Conservation (phyloP, 2,329 filamentous ascomycete species). For the Metarhizium brunneum region DNA sequence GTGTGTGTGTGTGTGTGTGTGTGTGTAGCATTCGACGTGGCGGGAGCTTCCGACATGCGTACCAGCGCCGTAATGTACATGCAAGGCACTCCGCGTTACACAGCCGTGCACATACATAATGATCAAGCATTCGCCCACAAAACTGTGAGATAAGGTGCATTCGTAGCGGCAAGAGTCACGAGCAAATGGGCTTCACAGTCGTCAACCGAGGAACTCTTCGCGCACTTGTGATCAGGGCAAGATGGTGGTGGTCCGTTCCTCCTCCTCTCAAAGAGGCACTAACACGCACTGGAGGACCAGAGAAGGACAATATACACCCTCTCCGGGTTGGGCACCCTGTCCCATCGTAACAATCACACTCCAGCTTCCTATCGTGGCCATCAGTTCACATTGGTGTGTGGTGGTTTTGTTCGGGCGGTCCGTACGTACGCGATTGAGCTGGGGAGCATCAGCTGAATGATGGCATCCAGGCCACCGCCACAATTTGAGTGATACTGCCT, state of each 20-base stretch:
- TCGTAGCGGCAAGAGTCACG: neutral
- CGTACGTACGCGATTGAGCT: neutral
- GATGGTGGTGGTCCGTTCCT: neutral
- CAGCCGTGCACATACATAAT: neutral
- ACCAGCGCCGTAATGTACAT: neutral
- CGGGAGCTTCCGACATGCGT: neutral
- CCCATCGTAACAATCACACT: neutral
- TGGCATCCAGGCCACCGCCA: neutral
- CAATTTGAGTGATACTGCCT: neutral
- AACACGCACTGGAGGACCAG: neutral
- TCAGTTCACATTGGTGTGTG: neutral
- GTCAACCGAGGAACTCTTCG: neutral
- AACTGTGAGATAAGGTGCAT: neutral
- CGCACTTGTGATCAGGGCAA: neutral
- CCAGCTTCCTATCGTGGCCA: constrained; percentile 1
- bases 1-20: neutral
- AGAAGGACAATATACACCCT: neutral
- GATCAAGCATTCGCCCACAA: neutral
- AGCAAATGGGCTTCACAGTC: neutral
- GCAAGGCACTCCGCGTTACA: neutral
- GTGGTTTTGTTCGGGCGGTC: neutral
- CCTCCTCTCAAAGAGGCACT: neutral
- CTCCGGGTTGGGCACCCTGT: neutral
- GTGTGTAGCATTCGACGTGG: neutral
- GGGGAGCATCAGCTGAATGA: neutral